Evolutionary conservation across 2,329 filamentous ascomycete species (phyloP), one percentile per base, ranked within the genome.

Genomic region (Elsinoe necatrix): DNA sequence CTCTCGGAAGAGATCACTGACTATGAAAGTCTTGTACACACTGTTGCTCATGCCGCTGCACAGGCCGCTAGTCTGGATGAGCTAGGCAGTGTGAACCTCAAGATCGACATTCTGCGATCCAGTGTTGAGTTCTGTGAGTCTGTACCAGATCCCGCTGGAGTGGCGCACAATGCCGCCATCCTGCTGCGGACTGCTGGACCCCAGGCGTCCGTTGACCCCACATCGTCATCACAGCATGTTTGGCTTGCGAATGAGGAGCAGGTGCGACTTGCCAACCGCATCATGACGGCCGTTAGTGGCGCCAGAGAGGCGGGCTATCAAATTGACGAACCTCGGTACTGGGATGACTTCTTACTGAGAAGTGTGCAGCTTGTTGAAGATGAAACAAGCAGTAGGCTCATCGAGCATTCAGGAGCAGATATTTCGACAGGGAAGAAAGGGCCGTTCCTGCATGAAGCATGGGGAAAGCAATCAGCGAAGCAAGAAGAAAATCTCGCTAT

Each of bases 371-470:
- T 95, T 42, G 81, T 90, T 14, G 58, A 59, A 14, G 55, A 55
- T 16, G 34, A 59, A 12, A 47, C 34, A 41, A 77, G 79, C 9
- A 79, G 80, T 61, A 78, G 79, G 14, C 85, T 88, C 0, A 79
- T 88, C 54, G 58, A 59, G 29, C 62, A 61, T 27, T 57, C 58
- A 11, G 62, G 61, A n/a, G 55, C 62, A 14, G 61, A 62, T 4
- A 56, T 64, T 21, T 35, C 56, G 4, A 48, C 34, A 18, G 42
- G 42, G 21, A 55, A 55, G 18, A 55, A 39, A 55, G 89, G 93
- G 60, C 93, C 93, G 0, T 95, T 98, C 64, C 87, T 98, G 57
- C 95, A 97, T 68, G 96, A 96, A 65, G 89, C 93, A 0, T 97
- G 96, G 65, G 73, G 90, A 18, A 89, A 90, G 69, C 78, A 73